Conservation (phyloP, 352 stramenopile species). For the Pythium grandisporangium region DNA sequence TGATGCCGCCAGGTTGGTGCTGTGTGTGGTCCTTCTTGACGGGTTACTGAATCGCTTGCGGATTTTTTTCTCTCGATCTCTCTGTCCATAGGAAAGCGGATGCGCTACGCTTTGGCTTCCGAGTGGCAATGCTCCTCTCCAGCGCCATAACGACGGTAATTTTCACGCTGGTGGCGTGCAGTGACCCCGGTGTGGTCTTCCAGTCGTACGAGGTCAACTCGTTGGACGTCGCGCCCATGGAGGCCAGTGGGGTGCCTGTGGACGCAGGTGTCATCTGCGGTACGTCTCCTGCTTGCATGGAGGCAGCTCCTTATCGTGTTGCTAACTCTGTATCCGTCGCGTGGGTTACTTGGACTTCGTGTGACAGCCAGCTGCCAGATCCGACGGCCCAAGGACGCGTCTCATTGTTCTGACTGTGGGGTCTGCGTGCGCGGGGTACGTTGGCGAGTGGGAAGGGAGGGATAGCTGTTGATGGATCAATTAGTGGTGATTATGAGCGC, state of each 20-base stretch:
- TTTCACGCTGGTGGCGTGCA: conserved; percentile 73
- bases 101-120: conserved; percentile 28
- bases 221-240: conserved; percentile 9
- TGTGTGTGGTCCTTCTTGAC: no score
- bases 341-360: no score
- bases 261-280: conserved; percentile 60
- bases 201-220: conserved; percentile 29
- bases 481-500: no score
- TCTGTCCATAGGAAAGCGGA: no score
- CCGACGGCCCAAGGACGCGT: conserved; percentile 49
- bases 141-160: conserved; percentile 49
- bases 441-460: no score
- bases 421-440: conserved; percentile 58
- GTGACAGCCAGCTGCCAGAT: conserved; percentile 77
- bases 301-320: no score
- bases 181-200: conserved; percentile 63
- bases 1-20: no score
- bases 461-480: no score
- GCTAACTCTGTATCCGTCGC: no score
- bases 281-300: no score
- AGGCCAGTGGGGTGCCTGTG: conserved; percentile 17
- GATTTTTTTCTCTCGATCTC: no score
- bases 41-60: no score
- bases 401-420: conserved; percentile 73
- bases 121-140: conserved; percentile 35